Base-by-base conservation (phyloP, 1,284 basidiomycete species). In the Mycosarcoma mackinlayi region DNA sequence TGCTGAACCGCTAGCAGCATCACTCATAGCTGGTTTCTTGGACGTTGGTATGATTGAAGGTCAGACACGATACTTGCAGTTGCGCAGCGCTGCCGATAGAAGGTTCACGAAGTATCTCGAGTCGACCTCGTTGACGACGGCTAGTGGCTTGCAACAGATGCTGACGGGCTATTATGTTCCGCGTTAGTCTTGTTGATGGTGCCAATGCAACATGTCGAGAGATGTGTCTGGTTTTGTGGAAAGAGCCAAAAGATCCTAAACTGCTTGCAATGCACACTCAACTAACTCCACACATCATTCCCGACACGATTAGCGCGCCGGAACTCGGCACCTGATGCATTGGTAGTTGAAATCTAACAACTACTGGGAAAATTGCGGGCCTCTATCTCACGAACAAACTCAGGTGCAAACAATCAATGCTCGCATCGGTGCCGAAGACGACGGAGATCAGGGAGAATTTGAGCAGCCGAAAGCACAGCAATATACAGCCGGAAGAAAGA, bases 1-100 rank as follows among this genome's bases (percentile, higher is more conserved):
- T n/a, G 55, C 60, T 4, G 66, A 64, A 3, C 56, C 55, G 30
- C 54, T 58, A 2, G 56, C n/a, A n/a, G n/a, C 66, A 48, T 69
- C 66, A 44, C 59, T 68, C 55, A 61, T 61, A 33, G 23, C 41
- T 18, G 30, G 13, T 7, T 13, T 23, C 2, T 37, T 30, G 11
- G 21, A n/a, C 18, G 39, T 38, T 44, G 38, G 23, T n/a, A n/a
- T n/a, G n/a, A n/a, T 19, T 5, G 9, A 14, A 9, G 23, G 11
- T n/a, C n/a, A n/a, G n/a, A n/a, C n/a, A n/a, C n/a, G n/a, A 25
- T 18, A 11, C 19, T 27, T n/a, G 19, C 5, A 27, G 35, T 16
- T 38, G 10, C 18, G 9, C 24, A 18, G 40, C 28, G 31, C 16
- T 6, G 28, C 21, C n/a, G n/a, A n/a, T n/a, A n/a, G n/a, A n/a